Base-by-base conservation (phyloP, 257 asterid genomes). In the Solanum neorickii region DNA sequence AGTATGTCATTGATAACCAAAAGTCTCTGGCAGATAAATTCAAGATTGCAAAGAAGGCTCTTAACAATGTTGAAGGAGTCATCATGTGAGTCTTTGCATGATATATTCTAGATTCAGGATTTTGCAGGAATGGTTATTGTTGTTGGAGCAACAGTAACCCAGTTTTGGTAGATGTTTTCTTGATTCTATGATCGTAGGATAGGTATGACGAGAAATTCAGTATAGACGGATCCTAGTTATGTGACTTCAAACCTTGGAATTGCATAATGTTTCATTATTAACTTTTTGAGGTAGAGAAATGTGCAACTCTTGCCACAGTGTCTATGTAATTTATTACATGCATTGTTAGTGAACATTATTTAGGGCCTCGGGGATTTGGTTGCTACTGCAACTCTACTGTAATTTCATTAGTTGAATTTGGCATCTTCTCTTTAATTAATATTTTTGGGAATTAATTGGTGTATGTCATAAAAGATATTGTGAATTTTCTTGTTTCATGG, bases 21-120 rank as follows among this genome's bases (percentile, higher is more conserved):
- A 93, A 88, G 83, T 88, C 92, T 10, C 88, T 91, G 10, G 91
- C 80, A 20, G 86, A 68, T 41, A 96, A 93, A 93, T 93, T 93
- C 90, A 94, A 92, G 95, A 84, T 93, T 29, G 97, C 92, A 3
- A 95, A 90, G 92, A 93, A 92, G 89, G 98, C 99, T 69, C 94
- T 97, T 21, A 91, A 89, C 92, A 95, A 94, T 83, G 90, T 87
- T 70, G 95, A 94, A 84, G 98, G 98, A 44, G 74, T 91, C 74
- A 83, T 93, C n/a, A 78, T 91, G 91, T 96, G 93, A 96, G 69
- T 80, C 47, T 16, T 27, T 41, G 69, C 85, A 74, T n/a, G 23
- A 16, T 16, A 31, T 31, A 75, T 16, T 74, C 52, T 1, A 74
- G 65, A 60, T 25, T 37, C 3, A 47, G 59, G 6, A 85, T 68